phyloP scores from a whole-genome alignment of 768 basidiomycete species.

The Hygrophorus pudorinus region DNA sequence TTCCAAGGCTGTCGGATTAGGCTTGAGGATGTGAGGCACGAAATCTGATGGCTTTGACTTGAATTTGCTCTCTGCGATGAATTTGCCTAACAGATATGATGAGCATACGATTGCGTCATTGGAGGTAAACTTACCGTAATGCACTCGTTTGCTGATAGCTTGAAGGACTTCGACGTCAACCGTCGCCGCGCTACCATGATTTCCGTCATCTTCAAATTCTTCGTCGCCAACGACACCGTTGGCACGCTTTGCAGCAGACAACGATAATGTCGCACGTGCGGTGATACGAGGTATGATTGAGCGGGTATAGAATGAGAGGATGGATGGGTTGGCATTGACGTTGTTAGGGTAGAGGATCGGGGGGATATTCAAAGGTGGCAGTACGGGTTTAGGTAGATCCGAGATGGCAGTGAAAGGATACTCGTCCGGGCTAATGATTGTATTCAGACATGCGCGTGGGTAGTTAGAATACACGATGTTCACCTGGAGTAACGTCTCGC shows the following conservation, averaged over 20 bases:
- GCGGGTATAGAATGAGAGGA: slow-evolving; percentile 82
- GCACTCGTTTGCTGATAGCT: slow-evolving; percentile 95
- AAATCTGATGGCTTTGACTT: slow-evolving; percentile 75
- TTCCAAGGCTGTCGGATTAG: slow-evolving; percentile 70
- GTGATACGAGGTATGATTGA: slow-evolving; percentile 88
- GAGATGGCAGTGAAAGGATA: slow-evolving; percentile 74
- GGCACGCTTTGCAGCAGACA: slow-evolving; percentile 57
- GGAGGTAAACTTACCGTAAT: slow-evolving; percentile 64
- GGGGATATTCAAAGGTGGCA: slow-evolving; percentile 66
- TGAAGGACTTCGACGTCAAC: slow-evolving; percentile 96
- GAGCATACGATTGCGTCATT: not conserved
- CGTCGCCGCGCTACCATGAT: slow-evolving; percentile 93
- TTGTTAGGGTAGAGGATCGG: slow-evolving; percentile 67
- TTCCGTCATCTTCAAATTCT: slow-evolving; percentile 88
- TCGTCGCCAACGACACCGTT: slow-evolving; percentile 56
- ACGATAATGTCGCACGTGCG: slow-evolving; percentile 51
- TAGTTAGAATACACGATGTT: slow-evolving; percentile 8
- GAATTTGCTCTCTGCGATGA: slow-evolving; percentile 98
- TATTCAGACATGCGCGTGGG: not conserved
- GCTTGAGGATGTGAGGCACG: slow-evolving; percentile 81
- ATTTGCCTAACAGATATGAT: slow-evolving; percentile 64
- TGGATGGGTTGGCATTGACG: slow-evolving; percentile 80
- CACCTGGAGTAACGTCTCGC: slow-evolving; percentile 92
- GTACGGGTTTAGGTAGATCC: slow-evolving; percentile 72
- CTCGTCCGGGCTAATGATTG: slow-evolving; percentile 76